Conservation (phyloP, 2,329 filamentous ascomycete genomes). For the Neopestalotiopsis rosae region DNA sequence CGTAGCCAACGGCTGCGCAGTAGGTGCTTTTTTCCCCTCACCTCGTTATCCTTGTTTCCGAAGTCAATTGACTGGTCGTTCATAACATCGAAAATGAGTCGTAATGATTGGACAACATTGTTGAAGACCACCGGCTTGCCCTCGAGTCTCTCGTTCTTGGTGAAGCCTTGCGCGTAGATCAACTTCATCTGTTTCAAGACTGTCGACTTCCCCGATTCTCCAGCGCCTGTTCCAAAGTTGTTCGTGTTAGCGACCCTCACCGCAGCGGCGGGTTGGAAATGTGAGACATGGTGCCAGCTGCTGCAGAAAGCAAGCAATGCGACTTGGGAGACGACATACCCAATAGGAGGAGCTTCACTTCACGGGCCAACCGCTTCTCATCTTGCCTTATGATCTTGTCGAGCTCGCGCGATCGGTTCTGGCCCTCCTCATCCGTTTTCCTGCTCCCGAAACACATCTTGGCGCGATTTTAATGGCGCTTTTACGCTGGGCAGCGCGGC, state of each 20-base stretch:
- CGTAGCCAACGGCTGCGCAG: background rate
- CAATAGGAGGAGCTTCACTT: conserved; percentile 92
- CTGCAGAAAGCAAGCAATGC: conserved; percentile 9
- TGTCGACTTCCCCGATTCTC: conserved; percentile 94
- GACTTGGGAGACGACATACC: conserved; percentile 60
- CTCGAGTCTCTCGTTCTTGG: conserved; percentile 86
- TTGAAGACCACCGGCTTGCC: conserved; percentile 96
- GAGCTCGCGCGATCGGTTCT: conserved; percentile 73
- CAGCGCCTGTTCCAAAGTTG: conserved; percentile 70
- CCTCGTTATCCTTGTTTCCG: conserved; percentile 79
- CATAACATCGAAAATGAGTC: conserved; percentile 91
- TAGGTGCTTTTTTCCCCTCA: conserved; percentile 45
- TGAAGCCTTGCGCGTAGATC: conserved; percentile 93
- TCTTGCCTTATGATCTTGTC: conserved; percentile 86
- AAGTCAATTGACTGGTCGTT: conserved; percentile 81
- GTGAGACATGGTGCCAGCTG: conserved; percentile 11
- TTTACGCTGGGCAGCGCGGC: background rate
- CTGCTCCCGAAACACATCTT: conserved; percentile 70
- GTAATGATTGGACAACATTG: conserved; percentile 92
- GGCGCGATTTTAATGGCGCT: conserved; percentile 8
- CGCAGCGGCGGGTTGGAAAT: background rate
- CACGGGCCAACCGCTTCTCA: conserved; percentile 83
- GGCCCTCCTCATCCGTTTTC: conserved; percentile 54
- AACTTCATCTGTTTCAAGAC: conserved; percentile 99
- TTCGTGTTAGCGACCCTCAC: conserved; percentile 20